Evolutionary conservation across 805 yeast species (phyloP).

Genomic region (Ogataea sp.): DNA sequence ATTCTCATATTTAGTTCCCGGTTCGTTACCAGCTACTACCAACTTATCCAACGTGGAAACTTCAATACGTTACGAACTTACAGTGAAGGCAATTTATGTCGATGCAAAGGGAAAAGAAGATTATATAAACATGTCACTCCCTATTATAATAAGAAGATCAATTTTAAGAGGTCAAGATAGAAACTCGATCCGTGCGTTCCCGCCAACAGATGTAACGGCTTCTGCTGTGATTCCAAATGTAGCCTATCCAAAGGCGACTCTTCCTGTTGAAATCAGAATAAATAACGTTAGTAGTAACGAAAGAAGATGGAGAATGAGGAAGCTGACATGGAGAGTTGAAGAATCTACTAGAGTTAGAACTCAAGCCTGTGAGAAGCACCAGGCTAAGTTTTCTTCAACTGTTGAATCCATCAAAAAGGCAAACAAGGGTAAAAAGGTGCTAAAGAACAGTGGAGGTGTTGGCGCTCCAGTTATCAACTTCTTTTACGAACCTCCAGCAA

Average conservation of each 20-base stretch:
- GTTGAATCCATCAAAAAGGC: constrained; percentile 32
- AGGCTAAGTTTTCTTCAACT: constrained; percentile 34
- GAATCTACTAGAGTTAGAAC: constrained; percentile 64
- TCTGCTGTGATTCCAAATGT: constrained; percentile 85
- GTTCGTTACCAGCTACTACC: constrained; percentile 78
- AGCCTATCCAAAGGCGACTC: constrained; percentile 77
- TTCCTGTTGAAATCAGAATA: constrained; percentile 74
- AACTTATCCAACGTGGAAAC: constrained; percentile 47
- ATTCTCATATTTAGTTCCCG: constrained; percentile 82
- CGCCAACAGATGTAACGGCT: constrained; percentile 89
- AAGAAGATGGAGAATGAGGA: constrained; percentile 87
- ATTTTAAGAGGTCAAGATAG: constrained; percentile 76
- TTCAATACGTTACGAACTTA: constrained; percentile 62
- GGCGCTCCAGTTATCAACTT: constrained; percentile 17
- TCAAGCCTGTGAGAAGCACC: constrained; percentile 51
- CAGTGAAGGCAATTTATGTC: constrained; percentile 49
- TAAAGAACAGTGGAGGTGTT: constrained; percentile 21
- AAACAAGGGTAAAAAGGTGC: constrained; percentile 15
- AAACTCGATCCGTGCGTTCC: constrained; percentile 84
- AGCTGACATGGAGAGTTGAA: constrained; percentile 81
- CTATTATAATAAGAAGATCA: constrained; percentile 69
- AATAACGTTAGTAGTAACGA: constrained; percentile 59
- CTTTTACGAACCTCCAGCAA: constrained; percentile 13
- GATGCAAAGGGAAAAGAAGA: constrained; percentile 24
- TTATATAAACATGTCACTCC: constrained; percentile 41